Percentiles rank a stretch among this genome's conserved stretches.
phyloP scores from a whole-genome alignment of 108 stramenopile genomes.

The Cylindrotheca closterium region DNA sequence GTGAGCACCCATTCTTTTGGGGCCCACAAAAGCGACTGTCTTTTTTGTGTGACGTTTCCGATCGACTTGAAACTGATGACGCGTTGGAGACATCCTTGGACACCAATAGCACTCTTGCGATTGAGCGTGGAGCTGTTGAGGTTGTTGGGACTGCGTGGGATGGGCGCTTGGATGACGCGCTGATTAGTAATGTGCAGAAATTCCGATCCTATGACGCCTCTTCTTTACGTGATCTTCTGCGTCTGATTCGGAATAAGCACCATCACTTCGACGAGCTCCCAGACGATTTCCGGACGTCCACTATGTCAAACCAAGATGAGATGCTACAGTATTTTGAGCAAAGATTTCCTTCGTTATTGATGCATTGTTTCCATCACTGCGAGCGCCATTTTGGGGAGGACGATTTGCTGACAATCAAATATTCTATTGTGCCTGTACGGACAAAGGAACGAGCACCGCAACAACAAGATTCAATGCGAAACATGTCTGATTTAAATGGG shows the following conservation, averaged over 20 bases:
- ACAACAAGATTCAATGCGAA: conserved; percentile 2
- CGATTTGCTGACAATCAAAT: conserved; percentile 62
- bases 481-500: background rate
- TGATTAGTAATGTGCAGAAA: conserved; percentile 77
- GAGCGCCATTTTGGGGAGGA: conserved; percentile 36
- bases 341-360: conserved; percentile 82
- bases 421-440: conserved; percentile 16
- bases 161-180: conserved; percentile 64
- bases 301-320: conserved; percentile 58
- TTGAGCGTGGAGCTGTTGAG: conserved; percentile 78
- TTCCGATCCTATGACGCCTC: conserved; percentile 91
- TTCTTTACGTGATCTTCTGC: conserved; percentile 85
- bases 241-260: conserved; percentile 94
- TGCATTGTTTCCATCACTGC: conserved; percentile 87
- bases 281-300: conserved; percentile 43
- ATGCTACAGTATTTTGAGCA: conserved; percentile 75
- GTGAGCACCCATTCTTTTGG: conserved; percentile 96
- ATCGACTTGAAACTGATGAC: conserved; percentile 77
- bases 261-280: conserved; percentile 94
- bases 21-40: conserved; percentile 59
- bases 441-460: background rate
- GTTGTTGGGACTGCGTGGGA: conserved; percentile 92
- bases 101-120: conserved; percentile 36
- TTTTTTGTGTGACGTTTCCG: conserved; percentile 91
- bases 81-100: conserved; percentile 2